Evolutionary conservation across 2,329 filamentous ascomycete species (phyloP), one percentile per base, ranked within the genome.

Genomic region (Volutella citrinella): DNA sequence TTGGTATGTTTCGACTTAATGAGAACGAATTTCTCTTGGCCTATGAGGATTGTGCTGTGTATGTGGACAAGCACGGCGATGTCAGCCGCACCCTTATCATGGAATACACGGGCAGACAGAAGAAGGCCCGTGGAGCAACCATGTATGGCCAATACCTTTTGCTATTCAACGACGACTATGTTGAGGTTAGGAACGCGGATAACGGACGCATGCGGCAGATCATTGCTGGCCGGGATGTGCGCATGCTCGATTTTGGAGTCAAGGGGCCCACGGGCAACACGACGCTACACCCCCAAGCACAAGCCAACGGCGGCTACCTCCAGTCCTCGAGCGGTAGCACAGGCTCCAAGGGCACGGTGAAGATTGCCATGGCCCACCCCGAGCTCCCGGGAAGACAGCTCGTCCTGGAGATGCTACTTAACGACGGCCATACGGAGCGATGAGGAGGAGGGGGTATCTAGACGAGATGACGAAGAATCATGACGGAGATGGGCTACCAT

Each of bases 41-140:
- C 22, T 98, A 97, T 60, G 87, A 94, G 62, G 89, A 96, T 61
- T 97, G 91, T 51, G 93, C 90, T 13, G 90, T 98, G 8, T 98
- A 97, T 55, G 86, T 97, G 56, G 94, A 98, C 69, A 96, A 97
- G 65, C 89, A 97, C 61, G 93, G 93, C 47, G 93, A 98, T 42
- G 88, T 98, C 18, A 91, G 82, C 23, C 84, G 94, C 27, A 88
- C 84, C 18, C 87, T 97, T 38, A 90, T 97, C 54, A 95, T 98
- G 89, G 89, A 97, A 58, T 98, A 97, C 60, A 93, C 95, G n/a
- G 93, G 93, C 48, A 91, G 84, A 54, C 75, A 78, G 57, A 79
- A 78, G 62, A 78, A 78, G 60, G 93, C 93, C 3, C 82, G 84
- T 43, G 80, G 81, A 10, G 90, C 90, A 3, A 93, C 89, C 42